Percentiles rank a stretch among this genome's conserved stretches.
Evolutionary conservation across 495 filamentous ascomycete genomes (phyloP).

Genomic region (Lasiosphaeria ovina): DNA sequence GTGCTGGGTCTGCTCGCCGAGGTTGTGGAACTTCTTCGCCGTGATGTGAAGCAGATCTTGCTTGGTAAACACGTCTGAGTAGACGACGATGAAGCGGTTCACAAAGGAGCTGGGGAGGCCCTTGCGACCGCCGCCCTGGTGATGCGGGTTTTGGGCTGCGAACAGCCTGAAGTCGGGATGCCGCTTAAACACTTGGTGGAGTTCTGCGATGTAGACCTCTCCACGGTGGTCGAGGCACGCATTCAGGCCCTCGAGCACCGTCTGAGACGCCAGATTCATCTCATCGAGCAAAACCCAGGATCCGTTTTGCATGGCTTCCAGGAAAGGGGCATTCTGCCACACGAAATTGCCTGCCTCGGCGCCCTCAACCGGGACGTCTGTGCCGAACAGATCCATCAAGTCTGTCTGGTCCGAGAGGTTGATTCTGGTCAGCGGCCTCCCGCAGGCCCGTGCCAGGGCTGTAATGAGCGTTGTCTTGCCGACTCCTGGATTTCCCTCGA

Average conservation of each 20-base stretch:
- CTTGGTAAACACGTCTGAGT: conserved; percentile 81
- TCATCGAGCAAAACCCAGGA: conserved; percentile 97
- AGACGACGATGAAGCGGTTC: conserved; percentile 96
- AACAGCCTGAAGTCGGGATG: conserved; percentile 90
- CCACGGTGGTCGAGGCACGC: conserved; percentile 96
- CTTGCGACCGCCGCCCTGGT: conserved; percentile 94
- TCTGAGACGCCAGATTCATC: conserved; percentile 98
- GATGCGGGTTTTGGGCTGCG: conserved; percentile 95
- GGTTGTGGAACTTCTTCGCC: conserved; percentile 65
- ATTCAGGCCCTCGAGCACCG: conserved; percentile 94
- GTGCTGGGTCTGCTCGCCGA: conserved; percentile 53
- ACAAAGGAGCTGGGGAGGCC: conserved; percentile 94
- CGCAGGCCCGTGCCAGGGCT: conserved; percentile 74
- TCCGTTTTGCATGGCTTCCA: conserved; percentile 92
- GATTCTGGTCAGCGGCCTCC: conserved; percentile 81
- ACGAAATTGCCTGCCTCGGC: conserved; percentile 81
- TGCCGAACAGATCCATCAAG: conserved; percentile 94
- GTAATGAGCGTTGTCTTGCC: conserved; percentile 93
- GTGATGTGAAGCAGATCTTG: conserved; percentile 83
- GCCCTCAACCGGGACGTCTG: conserved; percentile 91
- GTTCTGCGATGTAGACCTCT: conserved; percentile 90
- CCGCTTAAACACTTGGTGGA: conserved; percentile 87
- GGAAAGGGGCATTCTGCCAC: conserved; percentile 93
- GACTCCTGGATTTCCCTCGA: conserved; percentile 95
- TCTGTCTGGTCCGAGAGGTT: conserved; percentile 98